Evolutionary conservation across 805 yeast species (phyloP), one percentile per base, ranked within the genome.

Genomic region (Saccharomycopsis microspora): DNA sequence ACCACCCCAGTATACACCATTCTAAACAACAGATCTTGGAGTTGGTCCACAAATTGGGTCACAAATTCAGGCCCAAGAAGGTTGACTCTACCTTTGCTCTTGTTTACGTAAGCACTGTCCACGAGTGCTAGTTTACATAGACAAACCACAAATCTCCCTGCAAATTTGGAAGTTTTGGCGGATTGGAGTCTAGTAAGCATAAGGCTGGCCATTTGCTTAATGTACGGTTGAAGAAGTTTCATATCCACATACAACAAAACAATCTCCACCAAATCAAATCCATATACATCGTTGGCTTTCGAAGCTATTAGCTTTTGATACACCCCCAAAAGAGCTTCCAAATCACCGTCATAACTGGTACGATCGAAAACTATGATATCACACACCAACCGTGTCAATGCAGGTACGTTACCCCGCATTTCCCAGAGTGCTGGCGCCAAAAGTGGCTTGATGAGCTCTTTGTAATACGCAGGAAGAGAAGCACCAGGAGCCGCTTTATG

Each of bases 371-470:
- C 58, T n/a, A 79, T 65, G 27, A 90, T 79, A 5, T 86, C 79
- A 47, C 78, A 74, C 38, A 93, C 67, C 45, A 93, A 68, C 56
- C 96, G 76, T 0, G 94, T 82, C 27, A 90, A 77, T 2, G 96
- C 97, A 2, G 98, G 98, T 35, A 90, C 79, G 56, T 90, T 93
- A 10, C 97, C 98, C 54, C 80, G 74, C 52, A 76, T 77, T 62
- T 93, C 97, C 98, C 98, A 93, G 36, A 89, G 81, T 5, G 78
- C 63, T n/a, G 97, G 97, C 1, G 95, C 76, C 56, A 93, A 69
- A 41, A 93, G 67, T 1, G 98, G 97, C 54, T 79, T 79, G 27
- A 87, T 71, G 43, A 93, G 69, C 48, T 75, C 79, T 48, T 71
- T 74, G 58, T 78, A 85, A 32, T 78, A 68, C 1, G 66, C 72